These are phyloP conservation scores for Samsoniella hepiali DNA, from an alignment of 2,329 filamentous ascomycete species.

Conservation along the genomic window DNA sequence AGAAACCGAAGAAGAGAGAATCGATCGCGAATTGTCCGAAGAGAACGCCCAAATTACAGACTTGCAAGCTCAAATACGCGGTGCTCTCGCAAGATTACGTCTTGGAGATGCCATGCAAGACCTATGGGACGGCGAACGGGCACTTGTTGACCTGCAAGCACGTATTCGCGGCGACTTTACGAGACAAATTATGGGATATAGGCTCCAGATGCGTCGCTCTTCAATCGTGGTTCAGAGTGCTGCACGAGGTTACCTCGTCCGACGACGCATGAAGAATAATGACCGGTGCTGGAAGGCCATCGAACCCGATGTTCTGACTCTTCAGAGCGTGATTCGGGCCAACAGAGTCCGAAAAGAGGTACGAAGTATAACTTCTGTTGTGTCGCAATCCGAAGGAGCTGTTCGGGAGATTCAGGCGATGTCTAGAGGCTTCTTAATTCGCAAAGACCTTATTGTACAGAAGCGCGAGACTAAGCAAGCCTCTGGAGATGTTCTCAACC, in stretches of 20 bases:
- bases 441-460: constrained; percentile 55
- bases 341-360: constrained; percentile 60
- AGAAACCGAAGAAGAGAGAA: constrained; percentile 87
- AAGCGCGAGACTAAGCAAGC: constrained; percentile 52
- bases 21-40: constrained; percentile 76
- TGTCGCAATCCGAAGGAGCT: constrained; percentile 60
- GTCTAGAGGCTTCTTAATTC: constrained; percentile 64
- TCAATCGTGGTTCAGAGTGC: constrained; percentile 77
- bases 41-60: constrained; percentile 71
- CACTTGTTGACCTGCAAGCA: constrained; percentile 78
- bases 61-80: constrained; percentile 81
- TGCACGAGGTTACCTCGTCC: constrained; percentile 70
- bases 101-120: constrained; percentile 82
- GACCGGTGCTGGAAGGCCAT: constrained; percentile 67
- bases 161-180: constrained; percentile 84
- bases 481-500: constrained; percentile 49
- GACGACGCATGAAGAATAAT: constrained; percentile 59
- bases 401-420: constrained; percentile 63
- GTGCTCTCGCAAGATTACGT: constrained; percentile 71
- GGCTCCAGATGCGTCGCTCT: constrained; percentile 77
- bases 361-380: constrained; percentile 53
- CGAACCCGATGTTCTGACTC: constrained; percentile 67
- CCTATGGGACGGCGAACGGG: constrained; percentile 81
- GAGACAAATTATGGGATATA: constrained; percentile 77
- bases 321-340: constrained; percentile 79